Base-by-base conservation (phyloP, 2,329 filamentous ascomycete genomes). In the Ramularia collo-cygni region DNA sequence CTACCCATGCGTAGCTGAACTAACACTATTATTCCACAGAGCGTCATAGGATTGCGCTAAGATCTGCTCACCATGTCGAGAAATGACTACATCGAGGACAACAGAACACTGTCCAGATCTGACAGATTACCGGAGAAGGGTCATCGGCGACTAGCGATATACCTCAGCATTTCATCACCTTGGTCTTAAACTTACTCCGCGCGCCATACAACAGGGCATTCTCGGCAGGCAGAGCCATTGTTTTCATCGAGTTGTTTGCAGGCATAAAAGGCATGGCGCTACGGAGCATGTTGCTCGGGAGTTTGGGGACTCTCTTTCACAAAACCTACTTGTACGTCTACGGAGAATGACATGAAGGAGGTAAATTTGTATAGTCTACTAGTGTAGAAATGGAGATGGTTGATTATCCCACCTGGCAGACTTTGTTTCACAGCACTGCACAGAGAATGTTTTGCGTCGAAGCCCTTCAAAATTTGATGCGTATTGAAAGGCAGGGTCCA, bases 11-110 rank as follows among this genome's bases (percentile, higher is more conserved):
- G 15, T 15, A 18, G 12, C 34, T 2, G 32, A 8, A 14, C 15
- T 28, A n/a, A 17, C 37, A 14, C 17, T 34, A 31, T 24, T 35
- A 5, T 4, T 18, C 17, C 13, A 19, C 47, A 58, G 55, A 58
- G 55, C 39, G 55, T 58, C 18, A 58, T 58, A 42, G 55, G 55
- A 28, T 36, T 58, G 31, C 55, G 55, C 38, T 58, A 43, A 46
- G 14, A 21, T 6, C 24, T 24, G 28, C 15, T 19, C 34, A 10
- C 15, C 16, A 8, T 3, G 10, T 13, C 6, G 8, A 6, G 5
- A 19, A n/a, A 12, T 35, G 4, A 7, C 19, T 7, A 18, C 7
- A 15, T 3, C 3, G 10, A 24, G n/a, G 18, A 35, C 32, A 24
- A 35, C 32, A 35, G 32, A 13, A 35, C 32, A 24, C 16, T n/a